Percentiles rank a stretch among this genome's conserved stretches.
These are phyloP conservation scores for Magnusiomyces tetraspermus DNA, from an alignment of 1,139 yeast species.

Conservation along the genomic window DNA sequence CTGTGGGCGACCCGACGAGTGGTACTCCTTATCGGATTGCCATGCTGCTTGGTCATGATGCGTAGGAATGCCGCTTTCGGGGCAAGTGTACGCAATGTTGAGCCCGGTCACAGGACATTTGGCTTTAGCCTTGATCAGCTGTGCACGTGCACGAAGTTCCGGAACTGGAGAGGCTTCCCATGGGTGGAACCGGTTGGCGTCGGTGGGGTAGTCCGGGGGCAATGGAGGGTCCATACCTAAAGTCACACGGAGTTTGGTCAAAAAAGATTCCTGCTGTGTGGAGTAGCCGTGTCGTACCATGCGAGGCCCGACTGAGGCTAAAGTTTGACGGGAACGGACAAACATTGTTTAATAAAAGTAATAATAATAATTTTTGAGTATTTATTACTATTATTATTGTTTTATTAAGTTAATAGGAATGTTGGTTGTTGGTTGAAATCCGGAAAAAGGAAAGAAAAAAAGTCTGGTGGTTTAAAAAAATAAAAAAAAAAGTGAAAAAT, in stretches of 20 bases:
- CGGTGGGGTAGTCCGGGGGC: constrained; percentile 53
- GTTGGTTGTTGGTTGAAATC: not conserved
- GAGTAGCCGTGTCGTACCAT: not conserved
- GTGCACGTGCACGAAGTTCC: constrained; percentile 84
- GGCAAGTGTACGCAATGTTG: constrained; percentile 80
- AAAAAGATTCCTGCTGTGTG: constrained; percentile 15
- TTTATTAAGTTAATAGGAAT: too few species aligned
- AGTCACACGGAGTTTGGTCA: constrained; percentile 42
- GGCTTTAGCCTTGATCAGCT: constrained; percentile 77
- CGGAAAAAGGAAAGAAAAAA: too few species aligned
- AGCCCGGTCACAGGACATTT: constrained; percentile 83
- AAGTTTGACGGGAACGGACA: not conserved
- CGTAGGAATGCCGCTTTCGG: constrained; percentile 90
- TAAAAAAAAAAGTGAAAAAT: too few species aligned
- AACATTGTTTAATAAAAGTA: not conserved
- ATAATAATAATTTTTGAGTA: too few species aligned
- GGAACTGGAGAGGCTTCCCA: constrained; percentile 93
- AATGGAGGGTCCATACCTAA: constrained; percentile 55
- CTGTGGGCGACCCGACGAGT: constrained; percentile 53
- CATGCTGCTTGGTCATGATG: constrained; percentile 88
- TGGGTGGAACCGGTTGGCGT: constrained; percentile 58
- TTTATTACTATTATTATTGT: too few species aligned
- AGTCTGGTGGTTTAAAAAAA: too few species aligned
- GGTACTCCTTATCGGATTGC: constrained; percentile 71
- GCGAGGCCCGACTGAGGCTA: not conserved